Conservation (phyloP, 2,329 filamentous ascomycete genomes). For the Dothideomycetidae sp. region DNA sequence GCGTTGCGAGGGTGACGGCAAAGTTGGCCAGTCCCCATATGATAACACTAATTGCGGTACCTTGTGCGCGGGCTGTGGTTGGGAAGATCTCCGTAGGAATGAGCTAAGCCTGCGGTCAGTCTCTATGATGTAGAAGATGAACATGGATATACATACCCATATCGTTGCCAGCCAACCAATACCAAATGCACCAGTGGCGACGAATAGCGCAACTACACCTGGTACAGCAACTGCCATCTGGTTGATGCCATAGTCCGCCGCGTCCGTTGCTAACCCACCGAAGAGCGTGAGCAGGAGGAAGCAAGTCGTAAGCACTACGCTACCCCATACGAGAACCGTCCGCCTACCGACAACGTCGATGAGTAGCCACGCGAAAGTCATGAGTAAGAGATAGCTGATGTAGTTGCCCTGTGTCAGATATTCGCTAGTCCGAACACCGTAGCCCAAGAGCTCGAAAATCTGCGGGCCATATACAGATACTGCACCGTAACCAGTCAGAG, state of each 20-base stretch:
- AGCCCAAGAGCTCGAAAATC: conserved; percentile 48
- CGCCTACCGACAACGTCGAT: conserved; percentile 43
- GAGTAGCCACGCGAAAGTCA: conserved; percentile 47
- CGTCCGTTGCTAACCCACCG: conserved; percentile 33
- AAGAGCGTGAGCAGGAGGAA: conserved; percentile 41
- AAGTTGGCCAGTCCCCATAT: conserved; percentile 47
- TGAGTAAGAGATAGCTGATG: conserved; percentile 45
- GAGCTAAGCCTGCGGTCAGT: conserved; percentile 19
- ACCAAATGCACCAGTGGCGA: conserved; percentile 46
- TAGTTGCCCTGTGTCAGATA: conserved; percentile 47
- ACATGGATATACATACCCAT: conserved; percentile 26
- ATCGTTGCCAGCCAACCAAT: conserved; percentile 46
- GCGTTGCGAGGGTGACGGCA: conserved; percentile 41
- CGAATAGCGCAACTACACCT: conserved; percentile 39
- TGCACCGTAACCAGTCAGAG: conserved; percentile 43
- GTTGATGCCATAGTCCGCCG: conserved; percentile 25
- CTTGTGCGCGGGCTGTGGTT: conserved; percentile 40
- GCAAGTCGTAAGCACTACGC: conserved; percentile 32
- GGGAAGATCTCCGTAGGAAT: conserved; percentile 47
- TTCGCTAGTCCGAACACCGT: conserved; percentile 37
- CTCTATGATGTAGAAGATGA: not conserved
- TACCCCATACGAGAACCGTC: conserved; percentile 40
- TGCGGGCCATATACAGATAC: conserved; percentile 50
- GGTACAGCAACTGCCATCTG: conserved; percentile 33
- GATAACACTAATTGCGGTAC: conserved; percentile 40